Base-by-base conservation (phyloP, 345 rosid genomes). In the Angophora floribunda region DNA sequence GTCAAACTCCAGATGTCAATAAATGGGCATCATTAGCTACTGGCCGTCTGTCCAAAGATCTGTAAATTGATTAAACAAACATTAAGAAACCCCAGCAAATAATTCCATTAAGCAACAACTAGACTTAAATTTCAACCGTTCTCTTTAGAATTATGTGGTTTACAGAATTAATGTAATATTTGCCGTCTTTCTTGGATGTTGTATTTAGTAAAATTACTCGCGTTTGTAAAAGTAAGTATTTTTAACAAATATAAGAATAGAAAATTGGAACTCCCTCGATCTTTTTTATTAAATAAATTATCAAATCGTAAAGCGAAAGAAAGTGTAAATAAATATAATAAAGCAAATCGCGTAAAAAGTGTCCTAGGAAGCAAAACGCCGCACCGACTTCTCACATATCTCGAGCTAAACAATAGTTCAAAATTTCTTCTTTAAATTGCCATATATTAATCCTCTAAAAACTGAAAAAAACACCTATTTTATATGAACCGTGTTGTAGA, bases 71-170 rank as follows among this genome's bases (percentile, higher is more conserved):
- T 13, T 13, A 13, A 63, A 63, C 41, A n/a, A n/a, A 14, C 19
- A 7, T 7, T 36, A 4, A 36, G 3, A 0, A 63, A n/a, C 75
- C n/a, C 8, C 32, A 0, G 41, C 75, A 32, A 63, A 63, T 14
- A 1, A 15, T 15, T 13, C 53, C 53, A 13, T 13, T 15, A 5
- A 51, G 53, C 41, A 36, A 36, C 41, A 36, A 36, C 41, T 36
- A 22, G n/a, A 28, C 36, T 12, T 6, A n/a, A 6, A n/a, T n/a
- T 63, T 63, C 36, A 63, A n/a, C 41, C 41, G 4, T 36, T 36
- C 41, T 36, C 41, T 36, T 2, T 36, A 36, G 41, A 36, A 36
- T 36, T 36, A 36, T 36, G 41, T 36, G 41, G 41, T 36, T 36
- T 36, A 36, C 41, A 36, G 41, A 36, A 55, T 55, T 55, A 28